Percentiles rank a stretch among this genome's conserved stretches.
phyloP scores from a whole-genome alignment of 352 stramenopile species.

The Phytophthora rubi region DNA sequence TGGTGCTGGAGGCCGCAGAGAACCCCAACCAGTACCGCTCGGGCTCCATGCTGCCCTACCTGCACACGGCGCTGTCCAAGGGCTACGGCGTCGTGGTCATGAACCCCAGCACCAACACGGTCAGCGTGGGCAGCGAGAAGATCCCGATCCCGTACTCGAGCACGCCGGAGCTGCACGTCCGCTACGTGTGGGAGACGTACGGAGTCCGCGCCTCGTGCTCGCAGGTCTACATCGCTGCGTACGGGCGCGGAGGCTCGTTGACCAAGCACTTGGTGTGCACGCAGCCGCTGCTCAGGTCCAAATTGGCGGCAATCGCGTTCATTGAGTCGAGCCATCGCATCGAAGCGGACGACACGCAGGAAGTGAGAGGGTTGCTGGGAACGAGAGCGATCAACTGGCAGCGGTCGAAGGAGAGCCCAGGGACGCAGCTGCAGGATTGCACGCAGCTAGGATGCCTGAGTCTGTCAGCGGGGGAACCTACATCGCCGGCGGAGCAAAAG shows the following conservation, averaged over 20 bases:
- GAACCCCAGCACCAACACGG: conserved; percentile 83
- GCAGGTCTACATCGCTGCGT: conserved; percentile 85
- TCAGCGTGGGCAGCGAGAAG: conserved; percentile 74
- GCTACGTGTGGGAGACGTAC: conserved; percentile 87
- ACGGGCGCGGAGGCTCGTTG: conserved; percentile 71
- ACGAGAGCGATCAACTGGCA: conserved; percentile 87
- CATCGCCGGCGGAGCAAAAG: conserved; percentile 62
- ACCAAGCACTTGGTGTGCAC: conserved; percentile 81
- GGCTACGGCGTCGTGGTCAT: conserved; percentile 84
- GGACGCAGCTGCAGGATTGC: conserved; percentile 74
- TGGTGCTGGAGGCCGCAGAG: conserved; percentile 77
- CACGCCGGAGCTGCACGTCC: conserved; percentile 80
- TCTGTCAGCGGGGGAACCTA: conserved; percentile 77
- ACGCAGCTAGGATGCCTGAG: conserved; percentile 77
- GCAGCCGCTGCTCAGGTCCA: conserved; percentile 64
- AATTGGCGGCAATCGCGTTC: conserved; percentile 78
- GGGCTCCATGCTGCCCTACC: conserved; percentile 83
- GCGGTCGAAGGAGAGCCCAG: conserved; percentile 68
- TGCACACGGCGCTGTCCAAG: conserved; percentile 80
- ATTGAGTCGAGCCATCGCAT: conserved; percentile 85
- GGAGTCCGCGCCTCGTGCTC: conserved; percentile 67
- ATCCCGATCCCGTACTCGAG: conserved; percentile 79
- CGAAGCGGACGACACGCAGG: conserved; percentile 64
- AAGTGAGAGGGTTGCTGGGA: conserved; percentile 69
- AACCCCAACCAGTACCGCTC: conserved; percentile 82